Percentiles rank a stretch among this genome's conserved stretches.
Conservation (phyloP, 192 early-diverging fungal species). For the Entrophospora sp. region DNA sequence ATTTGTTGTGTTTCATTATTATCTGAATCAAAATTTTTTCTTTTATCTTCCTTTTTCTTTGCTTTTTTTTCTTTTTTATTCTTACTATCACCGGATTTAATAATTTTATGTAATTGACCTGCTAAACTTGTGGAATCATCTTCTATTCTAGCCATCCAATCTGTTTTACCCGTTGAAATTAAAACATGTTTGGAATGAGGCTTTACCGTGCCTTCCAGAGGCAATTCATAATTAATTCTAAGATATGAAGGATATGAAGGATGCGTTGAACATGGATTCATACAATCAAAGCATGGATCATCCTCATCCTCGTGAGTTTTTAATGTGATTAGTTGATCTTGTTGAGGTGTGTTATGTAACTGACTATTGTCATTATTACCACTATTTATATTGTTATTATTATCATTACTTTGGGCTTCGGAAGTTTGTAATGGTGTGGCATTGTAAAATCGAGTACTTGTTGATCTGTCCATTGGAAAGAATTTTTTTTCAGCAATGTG, state of each 20-base stretch:
- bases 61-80: not conserved
- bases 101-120: slow-evolving; percentile 27
- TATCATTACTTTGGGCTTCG: too few species aligned
- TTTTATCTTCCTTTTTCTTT: not conserved
- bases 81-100: slow-evolving; percentile 21
- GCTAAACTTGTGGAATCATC: slow-evolving; percentile 38
- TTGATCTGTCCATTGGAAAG: too few species aligned
- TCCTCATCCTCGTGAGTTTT: too few species aligned
- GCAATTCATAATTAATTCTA: slow-evolving; percentile 33
- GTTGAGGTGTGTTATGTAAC: too few species aligned
- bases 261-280: slow-evolving; percentile 38
- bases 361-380: too few species aligned
- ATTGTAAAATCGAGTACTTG: too few species aligned
- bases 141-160: slow-evolving; percentile 43
- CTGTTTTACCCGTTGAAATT: slow-evolving; percentile 42
- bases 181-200: slow-evolving; percentile 44
- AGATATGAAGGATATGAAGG: slow-evolving; percentile 40
- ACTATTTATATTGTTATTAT: too few species aligned
- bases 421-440: too few species aligned
- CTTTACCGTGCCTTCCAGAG: slow-evolving; percentile 36
- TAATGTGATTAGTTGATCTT: too few species aligned
- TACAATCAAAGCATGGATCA: slow-evolving; percentile 38
- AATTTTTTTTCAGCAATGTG: too few species aligned
- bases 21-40: not conserved
- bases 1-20: not conserved